Percentiles rank a stretch among this genome's conserved stretches.
phyloP scores from a whole-genome alignment of 139 green algal species.

The Chlamydomonas sphaeroides region DNA sequence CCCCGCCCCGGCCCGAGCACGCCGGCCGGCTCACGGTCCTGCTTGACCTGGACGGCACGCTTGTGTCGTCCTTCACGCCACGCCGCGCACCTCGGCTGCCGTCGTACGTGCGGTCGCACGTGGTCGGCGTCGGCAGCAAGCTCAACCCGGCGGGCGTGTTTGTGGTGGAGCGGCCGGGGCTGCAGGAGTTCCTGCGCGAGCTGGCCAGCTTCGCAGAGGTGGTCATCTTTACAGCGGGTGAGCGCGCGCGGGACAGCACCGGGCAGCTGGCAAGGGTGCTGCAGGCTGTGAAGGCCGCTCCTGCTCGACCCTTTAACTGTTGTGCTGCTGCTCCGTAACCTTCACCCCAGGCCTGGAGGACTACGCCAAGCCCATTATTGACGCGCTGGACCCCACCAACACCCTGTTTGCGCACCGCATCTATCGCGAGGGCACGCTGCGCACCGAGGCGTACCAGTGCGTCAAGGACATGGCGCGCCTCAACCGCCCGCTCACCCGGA shows the following conservation, averaged over 20 bases:
- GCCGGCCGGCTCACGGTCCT: constrained; percentile 76
- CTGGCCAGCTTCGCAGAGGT: constrained; percentile 74
- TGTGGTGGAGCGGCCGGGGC: constrained; percentile 86
- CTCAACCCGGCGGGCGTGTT: constrained; percentile 86
- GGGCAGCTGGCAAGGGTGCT: too few species aligned
- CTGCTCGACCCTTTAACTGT: too few species aligned
- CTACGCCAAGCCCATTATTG: constrained; percentile 86
- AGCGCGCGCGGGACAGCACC: too few species aligned
- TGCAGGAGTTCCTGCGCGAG: constrained; percentile 79
- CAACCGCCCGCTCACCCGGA: constrained; percentile 57
- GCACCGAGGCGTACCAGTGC: constrained; percentile 79
- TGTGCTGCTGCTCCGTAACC: not conserved
- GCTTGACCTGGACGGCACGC: constrained; percentile 91
- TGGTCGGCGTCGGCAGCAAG: constrained; percentile 73
- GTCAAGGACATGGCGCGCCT: constrained; percentile 86
- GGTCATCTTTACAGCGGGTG: constrained; percentile 87
- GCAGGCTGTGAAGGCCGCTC: too few species aligned
- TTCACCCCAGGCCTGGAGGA: constrained; percentile 75
- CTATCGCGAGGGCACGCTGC: constrained; percentile 65
- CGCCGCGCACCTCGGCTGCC: constrained; percentile 73
- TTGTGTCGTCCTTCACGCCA: constrained; percentile 84
- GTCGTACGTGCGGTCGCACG: constrained; percentile 63
- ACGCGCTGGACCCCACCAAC: constrained; percentile 72
- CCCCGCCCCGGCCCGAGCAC: constrained; percentile 44
- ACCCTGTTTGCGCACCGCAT: constrained; percentile 59